Percentiles rank a stretch among this genome's conserved stretches.
These are phyloP conservation scores for Deakozyma indianensis DNA, from an alignment of 805 yeast genomes.

Conservation along the genomic window DNA sequence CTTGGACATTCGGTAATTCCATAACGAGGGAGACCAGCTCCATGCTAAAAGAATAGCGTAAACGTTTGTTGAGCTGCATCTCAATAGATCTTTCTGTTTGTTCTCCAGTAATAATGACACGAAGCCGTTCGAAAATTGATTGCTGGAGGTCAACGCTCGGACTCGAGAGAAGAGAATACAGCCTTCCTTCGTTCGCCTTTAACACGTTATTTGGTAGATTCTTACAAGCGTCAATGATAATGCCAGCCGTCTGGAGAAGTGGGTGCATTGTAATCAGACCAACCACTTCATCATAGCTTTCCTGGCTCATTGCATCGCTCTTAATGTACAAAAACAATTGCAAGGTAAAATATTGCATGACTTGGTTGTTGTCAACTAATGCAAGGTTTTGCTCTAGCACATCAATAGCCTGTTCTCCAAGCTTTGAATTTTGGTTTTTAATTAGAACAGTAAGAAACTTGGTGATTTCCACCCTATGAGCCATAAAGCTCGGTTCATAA, in stretches of 20 bases:
- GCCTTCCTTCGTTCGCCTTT: constrained; percentile 8
- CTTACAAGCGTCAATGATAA: background rate
- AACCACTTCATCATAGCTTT: background rate
- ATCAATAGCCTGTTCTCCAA: constrained; percentile 6
- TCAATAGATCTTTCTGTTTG: constrained; percentile 14
- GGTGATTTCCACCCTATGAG: constrained; percentile 37
- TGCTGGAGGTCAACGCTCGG: background rate
- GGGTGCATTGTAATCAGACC: background rate
- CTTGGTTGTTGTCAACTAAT: constrained; percentile 11
- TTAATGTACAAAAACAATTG: constrained; percentile 21
- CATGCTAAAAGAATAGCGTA: constrained; percentile 26
- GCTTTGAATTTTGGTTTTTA: constrained; percentile 2
- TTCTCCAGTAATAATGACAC: background rate
- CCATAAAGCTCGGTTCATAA: constrained; percentile 39
- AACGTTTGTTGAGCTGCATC: constrained; percentile 25
- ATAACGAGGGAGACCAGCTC: constrained; percentile 23
- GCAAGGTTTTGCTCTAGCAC: constrained; percentile 10
- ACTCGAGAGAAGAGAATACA: constrained; percentile 25
- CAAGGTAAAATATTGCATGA: constrained; percentile 34
- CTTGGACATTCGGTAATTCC: background rate
- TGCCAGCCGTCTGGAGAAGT: background rate
- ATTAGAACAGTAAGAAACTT: constrained; percentile 26
- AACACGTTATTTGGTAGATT: background rate
- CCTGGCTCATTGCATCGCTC: background rate
- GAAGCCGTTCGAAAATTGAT: background rate